Conservation (phyloP, 805 yeast species). For the Yamadazyma scolyti region DNA sequence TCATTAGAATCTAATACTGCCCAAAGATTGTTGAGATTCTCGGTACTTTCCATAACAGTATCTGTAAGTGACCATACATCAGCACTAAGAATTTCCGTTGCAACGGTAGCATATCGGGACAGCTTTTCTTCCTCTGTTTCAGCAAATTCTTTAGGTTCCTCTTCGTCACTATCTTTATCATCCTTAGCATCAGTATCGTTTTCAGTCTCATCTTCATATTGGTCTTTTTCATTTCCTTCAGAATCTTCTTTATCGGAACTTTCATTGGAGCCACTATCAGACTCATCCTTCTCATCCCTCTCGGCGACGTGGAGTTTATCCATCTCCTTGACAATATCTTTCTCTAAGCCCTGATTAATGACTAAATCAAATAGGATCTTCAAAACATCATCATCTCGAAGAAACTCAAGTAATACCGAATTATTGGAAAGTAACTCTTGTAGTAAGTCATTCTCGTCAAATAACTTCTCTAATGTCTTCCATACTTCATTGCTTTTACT, state of each 20-base stretch:
- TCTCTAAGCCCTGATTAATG: conserved; percentile 8
- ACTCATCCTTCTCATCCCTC: conserved; percentile 3
- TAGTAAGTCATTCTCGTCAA: conserved; percentile 41
- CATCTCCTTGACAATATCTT: not conserved
- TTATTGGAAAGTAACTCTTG: conserved; percentile 42
- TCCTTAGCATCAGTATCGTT: conserved; percentile 19
- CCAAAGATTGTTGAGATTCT: conserved; percentile 73
- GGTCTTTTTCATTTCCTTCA: conserved; percentile 8
- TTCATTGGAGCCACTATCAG: conserved; percentile 4
- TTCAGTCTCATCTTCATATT: conserved; percentile 21
- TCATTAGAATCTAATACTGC: conserved; percentile 62
- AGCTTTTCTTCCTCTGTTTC: conserved; percentile 32
- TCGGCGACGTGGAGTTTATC: conserved; percentile 3
- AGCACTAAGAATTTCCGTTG: conserved; percentile 85
- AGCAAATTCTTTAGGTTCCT: conserved; percentile 8
- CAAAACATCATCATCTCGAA: conserved; percentile 35
- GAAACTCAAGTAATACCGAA: conserved; percentile 38
- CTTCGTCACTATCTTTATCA: conserved; percentile 25
- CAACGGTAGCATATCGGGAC: conserved; percentile 40
- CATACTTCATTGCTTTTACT: conserved; percentile 13
- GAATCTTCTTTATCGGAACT: conserved; percentile 5
- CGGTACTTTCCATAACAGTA: conserved; percentile 73
- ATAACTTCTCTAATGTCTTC: conserved; percentile 22
- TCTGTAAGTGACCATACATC: conserved; percentile 95
- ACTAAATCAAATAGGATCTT: conserved; percentile 36